Evolutionary conservation across 1,284 basidiomycete genomes (phyloP).

Genomic region (Earliella scabrosa): DNA sequence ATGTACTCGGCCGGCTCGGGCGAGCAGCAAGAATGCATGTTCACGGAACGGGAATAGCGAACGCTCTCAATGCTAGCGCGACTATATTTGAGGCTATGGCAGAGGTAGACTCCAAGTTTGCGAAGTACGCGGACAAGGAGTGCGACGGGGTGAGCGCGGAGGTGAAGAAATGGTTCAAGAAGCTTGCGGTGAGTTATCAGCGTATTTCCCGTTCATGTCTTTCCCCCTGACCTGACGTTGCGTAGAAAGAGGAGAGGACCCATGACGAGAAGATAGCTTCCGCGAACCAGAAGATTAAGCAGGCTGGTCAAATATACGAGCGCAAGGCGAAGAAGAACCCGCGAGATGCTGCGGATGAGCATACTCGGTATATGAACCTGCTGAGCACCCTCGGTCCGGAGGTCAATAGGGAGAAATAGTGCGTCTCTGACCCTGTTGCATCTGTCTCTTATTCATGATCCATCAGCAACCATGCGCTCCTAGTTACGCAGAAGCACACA

Average conservation of each 20-base stretch:
- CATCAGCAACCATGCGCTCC: constrained; percentile 65
- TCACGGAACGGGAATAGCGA: constrained; percentile 46
- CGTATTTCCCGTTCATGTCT: neutral
- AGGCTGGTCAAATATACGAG: constrained; percentile 75
- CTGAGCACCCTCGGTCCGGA: constrained; percentile 76
- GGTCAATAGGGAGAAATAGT: constrained; percentile 80
- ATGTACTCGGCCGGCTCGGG: neutral
- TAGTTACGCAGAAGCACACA: constrained; percentile 64
- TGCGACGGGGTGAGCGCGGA: constrained; percentile 66
- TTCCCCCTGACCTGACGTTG: neutral
- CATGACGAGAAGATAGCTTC: constrained; percentile 73
- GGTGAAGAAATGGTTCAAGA: constrained; percentile 85
- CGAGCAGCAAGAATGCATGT: neutral
- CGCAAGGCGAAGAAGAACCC: constrained; percentile 78
- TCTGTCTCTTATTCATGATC: constrained; percentile 8
- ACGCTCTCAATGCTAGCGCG: constrained; percentile 65
- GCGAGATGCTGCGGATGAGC: constrained; percentile 72
- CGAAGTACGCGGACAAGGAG: constrained; percentile 75
- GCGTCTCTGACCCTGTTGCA: constrained; percentile 28
- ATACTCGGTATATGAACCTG: constrained; percentile 74
- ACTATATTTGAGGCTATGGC: constrained; percentile 68
- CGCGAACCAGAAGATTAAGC: constrained; percentile 76
- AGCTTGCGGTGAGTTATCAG: constrained; percentile 62
- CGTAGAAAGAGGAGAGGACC: constrained; percentile 76
- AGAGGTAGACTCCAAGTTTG: constrained; percentile 74